Base-by-base conservation (phyloP, 352 stramenopile species). In the Phytophthora syringae region DNA sequence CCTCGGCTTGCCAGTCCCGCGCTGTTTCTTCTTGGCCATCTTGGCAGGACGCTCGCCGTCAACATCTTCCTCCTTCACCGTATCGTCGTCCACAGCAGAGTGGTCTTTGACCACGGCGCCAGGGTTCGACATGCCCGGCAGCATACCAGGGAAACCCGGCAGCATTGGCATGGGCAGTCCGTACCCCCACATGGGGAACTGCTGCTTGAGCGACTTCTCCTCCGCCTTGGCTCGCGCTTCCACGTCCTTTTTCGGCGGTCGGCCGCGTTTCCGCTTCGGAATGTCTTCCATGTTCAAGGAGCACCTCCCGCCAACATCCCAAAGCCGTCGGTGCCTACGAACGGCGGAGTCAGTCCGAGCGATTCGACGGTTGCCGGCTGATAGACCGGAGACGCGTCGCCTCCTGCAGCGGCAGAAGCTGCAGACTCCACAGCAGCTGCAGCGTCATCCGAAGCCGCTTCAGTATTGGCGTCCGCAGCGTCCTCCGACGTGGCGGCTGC, bases 1-100 rank as follows among this genome's bases (percentile, higher is more conserved):
- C 34, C 85, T 83, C 6, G 85, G 85, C 42, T 89, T 89, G 32
- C 85, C 85, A 24, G 83, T 90, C 42, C 81, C 82, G 12, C 85
- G 80, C 5, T 76, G 73, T 54, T 94, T 94, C 67, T 94, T 94
- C 71, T 94, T 94, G 0, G 79, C 71, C 39, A 74, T 58, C 54
- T 92, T 90, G 32, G 45, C 16, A 1, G 72, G 64, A 7, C 66
- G 68, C 11, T 71, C 76, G 3, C 39, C 43, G 2, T 64, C 67
- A 32, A 15, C 57, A 6, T 76, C 70, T 34, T 78, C 76, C 5
- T 84, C 72, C 21, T 62, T 70, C 39, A 66, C 40, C 22, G 44
- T 42, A 11, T 65, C 45, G 12, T 78, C 67, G 12, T 70, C 66
- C 3, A 37, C 7, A 24, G 54, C 50, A 40, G 77, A 65, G 24